Percentiles rank a stretch among this genome's conserved stretches.
Conservation (phyloP, 2,329 filamentous ascomycete species). For the Nemania sp. region DNA sequence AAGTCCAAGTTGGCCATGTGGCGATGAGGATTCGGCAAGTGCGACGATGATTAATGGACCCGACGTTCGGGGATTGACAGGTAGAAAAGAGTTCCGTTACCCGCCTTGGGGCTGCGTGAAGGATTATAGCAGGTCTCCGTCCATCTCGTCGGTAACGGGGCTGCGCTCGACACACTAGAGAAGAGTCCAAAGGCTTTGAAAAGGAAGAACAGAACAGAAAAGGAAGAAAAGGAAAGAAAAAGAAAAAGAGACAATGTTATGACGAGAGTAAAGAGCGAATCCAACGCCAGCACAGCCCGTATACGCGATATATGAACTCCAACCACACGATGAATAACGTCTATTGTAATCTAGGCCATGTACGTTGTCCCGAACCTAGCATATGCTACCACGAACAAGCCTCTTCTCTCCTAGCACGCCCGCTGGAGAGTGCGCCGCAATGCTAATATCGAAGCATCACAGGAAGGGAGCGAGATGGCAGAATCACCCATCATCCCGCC, state of each 20-base stretch:
- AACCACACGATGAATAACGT: conserved; percentile 18
- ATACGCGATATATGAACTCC: conserved; percentile 6
- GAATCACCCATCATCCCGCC: conserved; percentile 27
- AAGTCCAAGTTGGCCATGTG: conserved; percentile 6
- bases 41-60: conserved; percentile 10
- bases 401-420: neutral
- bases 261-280: neutral
- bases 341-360: conserved; percentile 20
- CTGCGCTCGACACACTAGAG: neutral
- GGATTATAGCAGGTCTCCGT: neutral
- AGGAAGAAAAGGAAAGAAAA: neutral
- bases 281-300: neutral
- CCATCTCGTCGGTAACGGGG: neutral
- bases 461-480: conserved; percentile 24
- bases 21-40: neutral
- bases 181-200: neutral
- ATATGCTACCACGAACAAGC: neutral
- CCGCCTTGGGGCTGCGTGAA: neutral
- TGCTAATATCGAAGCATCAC: conserved; percentile 15
- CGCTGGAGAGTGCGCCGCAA: neutral
- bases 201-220: neutral
- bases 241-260: neutral
- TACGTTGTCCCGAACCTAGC: conserved; percentile 6
- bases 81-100: conserved; percentile 15
- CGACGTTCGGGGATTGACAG: neutral